These are phyloP conservation scores for Dissophora globulifera DNA, from an alignment of 192 early-diverging fungal genomes.

Conservation along the genomic window DNA sequence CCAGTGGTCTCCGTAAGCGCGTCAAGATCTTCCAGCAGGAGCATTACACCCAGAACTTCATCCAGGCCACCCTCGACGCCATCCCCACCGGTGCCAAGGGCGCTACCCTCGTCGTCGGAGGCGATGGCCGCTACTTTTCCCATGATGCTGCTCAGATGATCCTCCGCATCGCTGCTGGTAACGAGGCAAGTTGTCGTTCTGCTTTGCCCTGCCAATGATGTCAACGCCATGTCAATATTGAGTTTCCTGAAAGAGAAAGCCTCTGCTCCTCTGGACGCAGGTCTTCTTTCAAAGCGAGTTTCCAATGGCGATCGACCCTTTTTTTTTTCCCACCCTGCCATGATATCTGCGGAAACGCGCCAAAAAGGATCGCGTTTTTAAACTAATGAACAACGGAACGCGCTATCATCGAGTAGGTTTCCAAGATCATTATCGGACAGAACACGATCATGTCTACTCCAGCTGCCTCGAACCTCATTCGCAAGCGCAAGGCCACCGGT, in stretches of 20 bases:
- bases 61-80: conserved; percentile 87
- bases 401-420: too few species aligned
- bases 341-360: too few species aligned
- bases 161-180: conserved; percentile 85
- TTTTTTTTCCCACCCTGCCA: too few species aligned
- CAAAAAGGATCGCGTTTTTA: too few species aligned
- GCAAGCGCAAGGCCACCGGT: conserved; percentile 87
- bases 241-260: too few species aligned
- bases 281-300: too few species aligned
- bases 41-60: conserved; percentile 97
- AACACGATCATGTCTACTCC: conserved; percentile 96
- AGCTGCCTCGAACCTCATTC: conserved; percentile 93
- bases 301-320: too few species aligned
- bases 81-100: conserved; percentile 84
- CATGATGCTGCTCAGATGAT: conserved; percentile 90
- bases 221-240: too few species aligned
- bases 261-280: too few species aligned
- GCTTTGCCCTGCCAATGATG: too few species aligned
- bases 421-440: conserved; percentile 89
- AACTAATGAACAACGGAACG: too few species aligned
- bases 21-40: conserved; percentile 95
- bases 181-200: conserved; percentile 64
- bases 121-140: conserved; percentile 93
- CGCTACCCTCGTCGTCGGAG: conserved; percentile 91
- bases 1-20: conserved; percentile 94